Conservation (phyloP, 1,284 basidiomycete species). For the Pseudomicrostroma phylloplanum region DNA sequence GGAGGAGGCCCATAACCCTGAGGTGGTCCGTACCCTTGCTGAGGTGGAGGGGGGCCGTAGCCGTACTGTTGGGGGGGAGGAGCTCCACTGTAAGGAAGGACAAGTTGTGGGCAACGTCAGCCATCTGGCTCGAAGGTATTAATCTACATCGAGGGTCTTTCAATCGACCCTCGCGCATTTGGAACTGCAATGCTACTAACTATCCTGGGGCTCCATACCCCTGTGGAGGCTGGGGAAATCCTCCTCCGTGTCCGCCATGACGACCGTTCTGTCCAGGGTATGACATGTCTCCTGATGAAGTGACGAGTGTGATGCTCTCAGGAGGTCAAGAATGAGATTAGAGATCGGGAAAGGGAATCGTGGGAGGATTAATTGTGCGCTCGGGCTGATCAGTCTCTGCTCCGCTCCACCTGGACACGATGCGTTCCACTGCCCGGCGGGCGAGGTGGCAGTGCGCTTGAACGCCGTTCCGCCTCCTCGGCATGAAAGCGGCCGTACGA, state of each 20-base stretch:
- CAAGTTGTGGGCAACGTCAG: neutral
- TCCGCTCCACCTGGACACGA: too few relatives aligned
- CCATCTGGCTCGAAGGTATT: slow-evolving; percentile 19
- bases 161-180: too few relatives aligned
- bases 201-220: too few relatives aligned
- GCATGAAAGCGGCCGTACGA: too few relatives aligned
- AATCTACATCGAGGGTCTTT: neutral
- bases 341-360: too few relatives aligned
- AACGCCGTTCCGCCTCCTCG: too few relatives aligned
- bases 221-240: neutral
- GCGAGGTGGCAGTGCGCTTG: too few relatives aligned
- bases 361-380: too few relatives aligned
- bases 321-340: too few relatives aligned
- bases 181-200: too few relatives aligned
- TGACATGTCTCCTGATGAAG: slow-evolving; percentile 20
- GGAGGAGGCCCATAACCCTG: slow-evolving; percentile 8
- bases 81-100: slow-evolving; percentile 2
- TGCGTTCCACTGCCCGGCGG: too few relatives aligned
- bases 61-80: neutral
- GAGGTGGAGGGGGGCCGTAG: slow-evolving; percentile 11
- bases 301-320: neutral
- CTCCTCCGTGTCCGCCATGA: slow-evolving; percentile 18
- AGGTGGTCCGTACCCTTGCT: slow-evolving; percentile 23
- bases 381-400: too few relatives aligned
- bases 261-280: slow-evolving; percentile 39